Base-by-base conservation (phyloP, 495 filamentous ascomycete genomes). In the Aspergillus carlsbadensis region DNA sequence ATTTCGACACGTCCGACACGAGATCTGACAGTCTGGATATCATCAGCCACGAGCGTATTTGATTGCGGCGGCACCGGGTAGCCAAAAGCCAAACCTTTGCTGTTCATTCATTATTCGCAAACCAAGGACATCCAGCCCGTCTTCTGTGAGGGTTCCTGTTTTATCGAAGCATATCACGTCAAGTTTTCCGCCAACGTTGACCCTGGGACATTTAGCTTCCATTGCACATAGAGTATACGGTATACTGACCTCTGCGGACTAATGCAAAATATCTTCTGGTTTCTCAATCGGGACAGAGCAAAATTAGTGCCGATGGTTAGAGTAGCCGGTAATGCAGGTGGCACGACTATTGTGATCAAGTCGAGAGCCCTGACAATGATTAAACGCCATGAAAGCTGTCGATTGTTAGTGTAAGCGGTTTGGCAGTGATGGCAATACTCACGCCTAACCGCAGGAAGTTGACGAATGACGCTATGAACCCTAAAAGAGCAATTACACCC, bases 161-260 rank as follows among this genome's bases (percentile, higher is more conserved):
- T 99, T 99, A 71, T 99, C 95, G 60, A 99, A 99, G 72, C 94
- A 98, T 64, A 99, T 84, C 29, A 97, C 79, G 71, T 99, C 94
- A 6, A 99, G 76, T 67, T 97, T 98, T 6, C 95, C 95, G 14
- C 89, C 93, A 22, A 99, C 90, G 64, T 98, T 98, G 37, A 99
- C 92, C 58, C 87, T 82, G 46, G 54, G 8, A 29, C n/a, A n/a
- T n/a, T n/a, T n/a, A n/a, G n/a, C n/a, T n/a, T n/a, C n/a, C n/a
- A n/a, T 3, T 29, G 26, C 26, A 29, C 26, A 29, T 3, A 29
- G 26, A 8, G 3, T 29, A 4, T 8, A 29, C 26, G 26, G 26
- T 29, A n/a, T 29, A 29, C 65, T 60, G 63, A 80, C 80, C 86
- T 83, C 65, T 99, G 95, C 1, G 95, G 95, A 61, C 92, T 97